Evolutionary conservation across 805 yeast species (phyloP), one percentile per base, ranked within the genome.

Genomic region (Yamadazyma sp.): DNA sequence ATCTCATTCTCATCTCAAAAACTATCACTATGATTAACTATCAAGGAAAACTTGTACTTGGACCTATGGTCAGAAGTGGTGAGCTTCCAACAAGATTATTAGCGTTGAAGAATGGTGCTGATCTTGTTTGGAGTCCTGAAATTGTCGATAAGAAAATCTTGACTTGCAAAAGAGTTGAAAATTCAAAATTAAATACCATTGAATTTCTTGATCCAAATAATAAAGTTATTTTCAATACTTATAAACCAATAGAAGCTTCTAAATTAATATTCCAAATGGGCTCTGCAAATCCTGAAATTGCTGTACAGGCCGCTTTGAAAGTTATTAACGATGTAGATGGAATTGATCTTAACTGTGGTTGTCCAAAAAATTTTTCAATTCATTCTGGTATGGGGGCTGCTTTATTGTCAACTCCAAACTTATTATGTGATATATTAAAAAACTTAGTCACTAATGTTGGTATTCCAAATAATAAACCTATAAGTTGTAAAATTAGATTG

Each of bases 361-460:
- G 98, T 61, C 98, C 98, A 3, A 93, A 91, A 56, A 97, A 88
- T 47, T 93, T 93, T 52, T 84, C 95, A 1, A 73, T 88, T 3
- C 98, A 93, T 58, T 72, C 94, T 0, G 98, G 98, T 1, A 93
- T 93, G 98, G 98, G 98, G 4, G 96, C 98, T 2, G 97, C 96
- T 1, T 65, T 93, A 30, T 65, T 93, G 36, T 66, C 71, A 21
- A 86, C 89, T 0, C 97, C 98, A 0, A 96, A 86, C 29, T 62
- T 76, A 24, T 66, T 93, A 12, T 83, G 82, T 45, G 70, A 71
- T 11, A 93, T 93, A 20, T 61, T 93, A 41, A 58, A 59, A 3
- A 71, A 73, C 6, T 62, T 93, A 31, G 97, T 93, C 2, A 71
- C 71, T 16, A 69, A 87, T 44, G 89, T 93, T 1, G 98, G 98